These are phyloP conservation scores for Gossypium stocksii DNA, from an alignment of 345 rosid genomes.

Conservation along the genomic window DNA sequence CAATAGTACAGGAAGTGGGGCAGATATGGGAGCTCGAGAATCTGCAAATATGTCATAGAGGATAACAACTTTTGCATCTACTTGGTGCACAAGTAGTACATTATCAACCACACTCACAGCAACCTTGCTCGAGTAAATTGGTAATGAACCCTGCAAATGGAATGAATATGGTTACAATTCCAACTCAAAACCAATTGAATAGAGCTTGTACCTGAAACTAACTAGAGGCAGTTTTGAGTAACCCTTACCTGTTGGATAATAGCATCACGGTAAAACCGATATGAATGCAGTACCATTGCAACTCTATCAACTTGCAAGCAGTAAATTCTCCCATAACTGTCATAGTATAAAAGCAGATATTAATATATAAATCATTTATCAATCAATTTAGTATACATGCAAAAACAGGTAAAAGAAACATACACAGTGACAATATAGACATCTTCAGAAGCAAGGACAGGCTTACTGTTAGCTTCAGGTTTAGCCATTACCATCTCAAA, in stretches of 20 bases:
- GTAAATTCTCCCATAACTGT: slow-evolving; percentile 97
- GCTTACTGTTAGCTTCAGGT: slow-evolving; percentile 78
- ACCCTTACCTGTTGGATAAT: slow-evolving; percentile 74
- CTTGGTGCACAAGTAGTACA: slow-evolving; percentile 93
- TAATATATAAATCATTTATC: slow-evolving; percentile 8
- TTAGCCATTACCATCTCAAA: slow-evolving; percentile 95
- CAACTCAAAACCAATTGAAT: slow-evolving; percentile 4
- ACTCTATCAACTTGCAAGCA: slow-evolving; percentile 97
- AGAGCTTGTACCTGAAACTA: background rate
- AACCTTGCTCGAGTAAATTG: slow-evolving; percentile 84
- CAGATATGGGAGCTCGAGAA: slow-evolving; percentile 96
- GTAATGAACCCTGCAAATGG: slow-evolving; percentile 79
- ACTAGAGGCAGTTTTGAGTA: background rate
- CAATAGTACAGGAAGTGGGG: slow-evolving; percentile 88
- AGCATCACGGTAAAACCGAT: slow-evolving; percentile 96
- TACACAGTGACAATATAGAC: slow-evolving; percentile 80
- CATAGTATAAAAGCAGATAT: slow-evolving; percentile 16
- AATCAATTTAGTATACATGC: slow-evolving; percentile 6
- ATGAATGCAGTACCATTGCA: slow-evolving; percentile 86
- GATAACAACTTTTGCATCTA: slow-evolving; percentile 90
- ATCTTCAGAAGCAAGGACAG: slow-evolving; percentile 89
- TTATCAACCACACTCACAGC: slow-evolving; percentile 87
- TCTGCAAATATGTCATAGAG: slow-evolving; percentile 87
- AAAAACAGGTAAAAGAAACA: slow-evolving; percentile 27
- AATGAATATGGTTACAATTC: background rate